phyloP scores from a whole-genome alignment of 345 rosid species.

The Syzygium grande region DNA sequence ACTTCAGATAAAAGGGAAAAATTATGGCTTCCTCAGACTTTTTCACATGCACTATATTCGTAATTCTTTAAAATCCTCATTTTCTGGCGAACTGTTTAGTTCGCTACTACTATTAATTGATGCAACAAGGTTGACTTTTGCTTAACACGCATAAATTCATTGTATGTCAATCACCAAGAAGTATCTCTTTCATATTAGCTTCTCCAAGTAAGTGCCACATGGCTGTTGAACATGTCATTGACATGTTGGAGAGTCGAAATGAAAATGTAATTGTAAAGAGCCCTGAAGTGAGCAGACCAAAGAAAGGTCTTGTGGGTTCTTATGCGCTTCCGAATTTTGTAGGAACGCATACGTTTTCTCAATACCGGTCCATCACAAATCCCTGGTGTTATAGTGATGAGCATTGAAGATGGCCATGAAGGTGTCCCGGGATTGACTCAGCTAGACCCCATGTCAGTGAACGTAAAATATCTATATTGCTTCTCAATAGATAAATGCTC shows the following conservation, averaged over 20 bases:
- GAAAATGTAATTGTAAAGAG: background rate
- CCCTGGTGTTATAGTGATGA: constrained; percentile 78
- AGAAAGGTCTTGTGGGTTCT: background rate
- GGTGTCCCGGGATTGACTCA: constrained; percentile 54
- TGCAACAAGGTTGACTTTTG: background rate
- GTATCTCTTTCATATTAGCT: no score
- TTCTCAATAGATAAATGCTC: background rate
- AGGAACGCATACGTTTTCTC: constrained; percentile 41
- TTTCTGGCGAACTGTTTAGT: background rate
- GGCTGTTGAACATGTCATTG: background rate
- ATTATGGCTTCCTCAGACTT: background rate
- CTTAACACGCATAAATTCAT: background rate
- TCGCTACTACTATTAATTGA: background rate
- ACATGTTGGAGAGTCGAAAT: background rate
- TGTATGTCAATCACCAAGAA: background rate
- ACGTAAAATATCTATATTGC: background rate
- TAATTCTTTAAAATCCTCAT: background rate
- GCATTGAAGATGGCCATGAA: constrained; percentile 76
- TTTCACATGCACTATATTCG: background rate
- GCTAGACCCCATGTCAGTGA: constrained; percentile 63
- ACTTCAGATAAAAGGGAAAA: background rate
- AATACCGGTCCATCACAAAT: constrained; percentile 65
- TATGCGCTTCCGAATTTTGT: background rate
- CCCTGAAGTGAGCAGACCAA: background rate
- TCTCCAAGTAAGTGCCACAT: background rate